These are phyloP conservation scores for Porcisia hertigi DNA, from an alignment of 208 protist species.

Conservation along the genomic window DNA sequence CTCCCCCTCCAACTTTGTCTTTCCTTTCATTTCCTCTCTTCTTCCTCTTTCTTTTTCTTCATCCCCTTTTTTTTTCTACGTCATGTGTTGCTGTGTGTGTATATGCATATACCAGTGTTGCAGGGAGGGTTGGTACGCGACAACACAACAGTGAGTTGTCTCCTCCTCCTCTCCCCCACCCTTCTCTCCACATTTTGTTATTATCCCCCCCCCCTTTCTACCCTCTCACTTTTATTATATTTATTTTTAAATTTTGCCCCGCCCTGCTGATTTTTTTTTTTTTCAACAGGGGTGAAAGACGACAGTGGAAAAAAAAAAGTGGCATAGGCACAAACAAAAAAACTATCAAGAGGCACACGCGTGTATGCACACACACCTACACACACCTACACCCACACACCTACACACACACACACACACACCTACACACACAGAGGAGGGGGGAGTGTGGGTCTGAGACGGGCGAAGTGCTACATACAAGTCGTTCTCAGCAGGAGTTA, in stretches of 20 bases:
- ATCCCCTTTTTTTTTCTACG: background rate
- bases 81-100: background rate
- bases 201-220: background rate
- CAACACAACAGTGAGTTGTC: background rate
- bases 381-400: background rate
- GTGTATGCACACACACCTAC: background rate
- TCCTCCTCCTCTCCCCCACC: background rate
- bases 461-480: background rate
- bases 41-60: background rate
- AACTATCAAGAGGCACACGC: too few relatives aligned
- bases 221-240: too few relatives aligned
- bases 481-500: background rate
- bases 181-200: background rate
- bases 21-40: too few relatives aligned
- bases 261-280: too few relatives aligned
- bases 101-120: background rate
- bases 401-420: background rate
- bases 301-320: too few relatives aligned
- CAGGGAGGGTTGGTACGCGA: too few relatives aligned
- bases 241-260: too few relatives aligned
- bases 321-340: too few relatives aligned
- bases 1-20: too few relatives aligned
- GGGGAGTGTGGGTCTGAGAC: too few relatives aligned
- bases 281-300: too few relatives aligned
- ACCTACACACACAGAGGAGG: background rate